These are phyloP conservation scores for Fusarium nurragi DNA, from an alignment of 2,329 filamentous ascomycete genomes.

Conservation along the genomic window DNA sequence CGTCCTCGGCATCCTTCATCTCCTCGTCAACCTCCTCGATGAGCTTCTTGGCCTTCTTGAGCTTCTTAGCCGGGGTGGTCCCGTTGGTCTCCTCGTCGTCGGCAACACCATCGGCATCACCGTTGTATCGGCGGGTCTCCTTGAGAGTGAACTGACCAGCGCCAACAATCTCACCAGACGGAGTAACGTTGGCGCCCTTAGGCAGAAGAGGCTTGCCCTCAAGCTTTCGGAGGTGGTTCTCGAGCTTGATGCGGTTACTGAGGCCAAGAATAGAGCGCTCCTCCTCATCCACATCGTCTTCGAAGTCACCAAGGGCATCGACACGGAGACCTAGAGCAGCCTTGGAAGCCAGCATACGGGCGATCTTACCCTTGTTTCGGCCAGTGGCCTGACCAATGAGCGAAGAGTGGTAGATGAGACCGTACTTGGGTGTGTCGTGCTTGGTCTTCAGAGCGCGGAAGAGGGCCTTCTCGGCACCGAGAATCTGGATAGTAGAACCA, in stretches of 20 bases:
- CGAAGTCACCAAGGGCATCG: conserved; percentile 72
- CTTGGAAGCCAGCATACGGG: conserved; percentile 94
- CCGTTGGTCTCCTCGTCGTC: conserved; percentile 64
- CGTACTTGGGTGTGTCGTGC: conserved; percentile 98
- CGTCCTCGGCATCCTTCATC: conserved; percentile 57
- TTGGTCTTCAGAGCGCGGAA: conserved; percentile 99
- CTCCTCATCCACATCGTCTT: conserved; percentile 83
- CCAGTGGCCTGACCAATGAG: conserved; percentile 96
- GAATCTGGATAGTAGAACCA: conserved; percentile 95
- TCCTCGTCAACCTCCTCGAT: conserved; percentile 55
- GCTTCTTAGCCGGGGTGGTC: conserved; percentile 48
- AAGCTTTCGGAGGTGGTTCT: conserved; percentile 78
- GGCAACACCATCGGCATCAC: conserved; percentile 86
- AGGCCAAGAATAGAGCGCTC: conserved; percentile 86
- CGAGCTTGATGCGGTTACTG: conserved; percentile 74
- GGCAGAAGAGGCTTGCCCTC: conserved; percentile 91
- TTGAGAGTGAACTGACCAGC: conserved; percentile 90
- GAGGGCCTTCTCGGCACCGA: conserved; percentile 97
- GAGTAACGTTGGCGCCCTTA: conserved; percentile 77
- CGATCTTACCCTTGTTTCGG: conserved; percentile 99
- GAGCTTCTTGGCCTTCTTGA: conserved; percentile 55
- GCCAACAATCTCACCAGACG: conserved; percentile 71
- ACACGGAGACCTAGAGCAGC: conserved; percentile 91
- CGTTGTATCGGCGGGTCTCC: conserved; percentile 93
- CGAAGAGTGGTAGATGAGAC: conserved; percentile 90